These are phyloP conservation scores for Phytophthora hybrid DNA, from an alignment of 352 stramenopile species.

Conservation along the genomic window DNA sequence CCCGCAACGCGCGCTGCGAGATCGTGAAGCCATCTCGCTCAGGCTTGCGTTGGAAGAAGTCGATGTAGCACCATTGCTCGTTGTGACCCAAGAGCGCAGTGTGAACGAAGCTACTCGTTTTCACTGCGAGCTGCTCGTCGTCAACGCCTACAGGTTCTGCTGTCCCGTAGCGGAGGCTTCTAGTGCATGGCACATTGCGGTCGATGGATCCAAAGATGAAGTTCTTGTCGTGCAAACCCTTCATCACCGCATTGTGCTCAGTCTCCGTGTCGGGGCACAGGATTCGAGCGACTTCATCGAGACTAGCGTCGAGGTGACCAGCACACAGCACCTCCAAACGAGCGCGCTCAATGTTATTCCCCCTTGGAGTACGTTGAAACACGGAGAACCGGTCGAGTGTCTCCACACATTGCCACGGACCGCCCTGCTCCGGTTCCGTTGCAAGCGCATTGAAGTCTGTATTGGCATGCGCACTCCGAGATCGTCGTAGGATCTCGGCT, in stretches of 20 bases:
- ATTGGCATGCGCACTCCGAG: background rate
- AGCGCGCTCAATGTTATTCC: background rate
- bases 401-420: background rate
- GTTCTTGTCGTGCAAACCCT: constrained; percentile 37
- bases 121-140: constrained; percentile 36
- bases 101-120: constrained; percentile 33
- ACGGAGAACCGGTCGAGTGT: constrained; percentile 1
- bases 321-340: constrained; percentile 33
- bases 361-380: background rate
- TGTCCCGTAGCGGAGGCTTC: background rate
- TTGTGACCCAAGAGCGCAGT: constrained; percentile 31
- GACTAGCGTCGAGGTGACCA: constrained; percentile 25
- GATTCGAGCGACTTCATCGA: constrained; percentile 36
- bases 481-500: constrained; percentile 3
- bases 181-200: constrained; percentile 17
- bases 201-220: constrained; percentile 44
- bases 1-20: constrained; percentile 26
- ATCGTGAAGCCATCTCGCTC: constrained; percentile 30
- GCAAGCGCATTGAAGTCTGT: constrained; percentile 3
- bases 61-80: constrained; percentile 44
- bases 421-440: background rate
- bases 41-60: constrained; percentile 29
- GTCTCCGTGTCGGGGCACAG: constrained; percentile 23
- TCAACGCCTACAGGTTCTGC: background rate
- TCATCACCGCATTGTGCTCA: constrained; percentile 42